Percentiles rank a stretch among this genome's conserved stretches.
phyloP scores from a whole-genome alignment of 352 stramenopile species.

The Achlya hypogyna region DNA sequence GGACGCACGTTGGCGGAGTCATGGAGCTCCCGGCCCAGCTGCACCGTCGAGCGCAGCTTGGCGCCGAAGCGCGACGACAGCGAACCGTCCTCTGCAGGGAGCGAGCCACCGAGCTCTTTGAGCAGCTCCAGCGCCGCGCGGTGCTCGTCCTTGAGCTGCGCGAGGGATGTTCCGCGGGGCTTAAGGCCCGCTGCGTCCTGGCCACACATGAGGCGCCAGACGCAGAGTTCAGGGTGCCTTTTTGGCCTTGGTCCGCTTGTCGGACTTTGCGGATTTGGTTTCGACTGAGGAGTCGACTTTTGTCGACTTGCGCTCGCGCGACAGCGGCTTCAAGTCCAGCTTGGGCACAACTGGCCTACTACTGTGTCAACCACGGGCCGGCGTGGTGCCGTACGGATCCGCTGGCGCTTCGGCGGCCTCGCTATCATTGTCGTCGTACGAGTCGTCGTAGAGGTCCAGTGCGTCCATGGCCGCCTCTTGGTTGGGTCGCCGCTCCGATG shows the following conservation, averaged over 20 bases:
- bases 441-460: constrained; percentile 32
- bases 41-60: constrained; percentile 8
- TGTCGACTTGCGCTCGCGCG: neutral
- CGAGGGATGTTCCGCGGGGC: constrained; percentile 42
- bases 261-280: neutral
- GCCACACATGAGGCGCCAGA: neutral
- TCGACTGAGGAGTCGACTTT: too few relatives aligned
- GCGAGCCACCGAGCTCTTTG: constrained; percentile 46
- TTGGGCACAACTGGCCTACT: constrained; percentile 11
- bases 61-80: neutral
- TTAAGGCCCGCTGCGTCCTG: neutral
- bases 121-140: constrained; percentile 59
- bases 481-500: constrained; percentile 17
- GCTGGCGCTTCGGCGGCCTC: constrained; percentile 23
- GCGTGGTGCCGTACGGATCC: constrained; percentile 9
- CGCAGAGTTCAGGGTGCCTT: neutral
- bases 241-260: constrained; percentile 9
- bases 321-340: constrained; percentile 1
- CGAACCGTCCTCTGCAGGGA: constrained; percentile 29
- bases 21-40: neutral
- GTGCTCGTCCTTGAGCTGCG: constrained; percentile 67
- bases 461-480: constrained; percentile 41
- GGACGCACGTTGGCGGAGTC: neutral
- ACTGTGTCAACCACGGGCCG: too few relatives aligned
- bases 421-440: constrained; percentile 26